Evolutionary conservation across 129 eudicot species (phyloP), one percentile per base, ranked within the genome.

Genomic region (Saussurea involucrata): DNA sequence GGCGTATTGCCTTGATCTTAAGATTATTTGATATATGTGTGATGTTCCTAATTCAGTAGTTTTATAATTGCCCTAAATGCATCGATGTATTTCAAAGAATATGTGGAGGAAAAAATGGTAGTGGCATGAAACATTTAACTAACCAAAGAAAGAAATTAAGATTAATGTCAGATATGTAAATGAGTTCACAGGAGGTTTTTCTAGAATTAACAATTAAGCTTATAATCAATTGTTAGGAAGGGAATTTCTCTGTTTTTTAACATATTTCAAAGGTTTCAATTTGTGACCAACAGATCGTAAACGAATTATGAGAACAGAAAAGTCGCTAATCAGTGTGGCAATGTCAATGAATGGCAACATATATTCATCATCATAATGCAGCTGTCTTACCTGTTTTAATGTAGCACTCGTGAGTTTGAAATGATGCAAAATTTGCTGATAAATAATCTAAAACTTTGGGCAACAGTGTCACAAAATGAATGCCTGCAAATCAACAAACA

Each of bases 371-470:
- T 25, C 36, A 63, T 64, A 65, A 81, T 73, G 17, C 25, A 76
- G 71, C 71, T 42, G 58, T 4, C 22, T 78, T 81, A 92, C 99
- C 99, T 86, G 99, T 88, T 88, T 86, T 88, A 77, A 95, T 85
- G 88, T 88, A 95, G 89, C 97, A 95, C 44, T 95, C 99, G 5
- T 89, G 99, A 84, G 83, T 85, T 80, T 82, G 92, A 65, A 86
- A 92, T 71, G 94, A 80, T 73, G 78, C 34, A 46, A 95, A 95
- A 75, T 85, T 95, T 27, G 87, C 82, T 58, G 97, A 86, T 68
- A 95, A 76, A 79, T 92, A 89, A 76, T 95, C 93, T 57, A 95
- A 84, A 64, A 92, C 84, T 83, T 84, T 85, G 24, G 99, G 99
- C 81, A 95, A 72, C 44, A 86, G 69, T 28, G 91, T 63, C 57